Conservation (phyloP, 768 basidiomycete genomes). For the Tricholoma sp. region DNA sequence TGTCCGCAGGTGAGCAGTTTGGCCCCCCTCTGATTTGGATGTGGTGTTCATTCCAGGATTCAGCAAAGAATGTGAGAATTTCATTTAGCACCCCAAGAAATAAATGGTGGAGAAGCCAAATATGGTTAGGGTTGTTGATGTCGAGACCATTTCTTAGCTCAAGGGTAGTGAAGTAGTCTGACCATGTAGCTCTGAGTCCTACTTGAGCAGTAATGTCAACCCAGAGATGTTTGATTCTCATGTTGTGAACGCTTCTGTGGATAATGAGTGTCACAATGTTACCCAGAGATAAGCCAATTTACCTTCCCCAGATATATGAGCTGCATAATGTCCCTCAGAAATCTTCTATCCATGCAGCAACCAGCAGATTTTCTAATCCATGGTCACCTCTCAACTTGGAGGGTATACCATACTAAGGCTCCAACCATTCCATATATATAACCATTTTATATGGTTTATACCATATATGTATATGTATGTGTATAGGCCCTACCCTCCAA, state of each 20-base stretch:
- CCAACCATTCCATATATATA: no score
- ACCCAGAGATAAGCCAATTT: neutral
- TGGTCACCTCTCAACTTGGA: constrained; percentile 30
- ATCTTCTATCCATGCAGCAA: constrained; percentile 27
- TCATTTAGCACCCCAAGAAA: no score
- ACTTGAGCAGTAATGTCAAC: constrained; percentile 25
- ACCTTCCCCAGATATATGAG: constrained; percentile 34
- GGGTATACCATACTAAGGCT: no score
- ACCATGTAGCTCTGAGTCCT: constrained; percentile 28
- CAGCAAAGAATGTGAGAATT: no score
- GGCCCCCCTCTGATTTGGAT: constrained; percentile 18
- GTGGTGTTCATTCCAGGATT: constrained; percentile 28
- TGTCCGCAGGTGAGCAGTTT: constrained; percentile 22
- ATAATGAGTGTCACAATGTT: neutral
- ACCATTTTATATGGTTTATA: no score
- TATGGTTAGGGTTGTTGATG: constrained; percentile 16
- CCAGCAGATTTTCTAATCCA: constrained; percentile 31
- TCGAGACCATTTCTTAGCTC: constrained; percentile 26
- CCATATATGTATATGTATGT: no score
- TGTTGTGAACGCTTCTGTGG: neutral
- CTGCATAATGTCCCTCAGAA: constrained; percentile 11
- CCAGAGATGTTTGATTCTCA: constrained; percentile 19
- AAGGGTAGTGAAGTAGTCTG: constrained; percentile 22
- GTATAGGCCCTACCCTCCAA: no score
- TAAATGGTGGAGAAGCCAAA: no score